phyloP scores from a whole-genome alignment of 805 yeast genomes.

The Ogataea methanolica region DNA sequence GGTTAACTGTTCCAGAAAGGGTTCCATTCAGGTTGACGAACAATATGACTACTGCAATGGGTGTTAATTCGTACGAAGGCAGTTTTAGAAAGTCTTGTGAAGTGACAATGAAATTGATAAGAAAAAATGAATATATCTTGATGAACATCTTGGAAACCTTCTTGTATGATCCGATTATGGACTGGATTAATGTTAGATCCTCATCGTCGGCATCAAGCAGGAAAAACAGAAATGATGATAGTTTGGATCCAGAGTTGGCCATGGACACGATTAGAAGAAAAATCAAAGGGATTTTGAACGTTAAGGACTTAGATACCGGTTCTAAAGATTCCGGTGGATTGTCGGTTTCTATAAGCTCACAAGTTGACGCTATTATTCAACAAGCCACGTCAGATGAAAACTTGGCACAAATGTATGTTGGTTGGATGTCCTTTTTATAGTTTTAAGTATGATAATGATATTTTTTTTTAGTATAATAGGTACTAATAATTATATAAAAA shows the following conservation, averaged over 20 bases:
- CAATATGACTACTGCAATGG: constrained; percentile 82
- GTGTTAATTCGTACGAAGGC: constrained; percentile 87
- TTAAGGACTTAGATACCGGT: constrained; percentile 44
- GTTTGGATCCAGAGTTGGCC: constrained; percentile 56
- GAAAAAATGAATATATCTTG: constrained; percentile 76
- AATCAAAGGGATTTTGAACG: constrained; percentile 75
- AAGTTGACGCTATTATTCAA: constrained; percentile 83
- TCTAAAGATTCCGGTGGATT: constrained; percentile 46
- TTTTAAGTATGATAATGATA: too few species aligned
- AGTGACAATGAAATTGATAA: constrained; percentile 65
- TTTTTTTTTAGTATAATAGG: too few species aligned
- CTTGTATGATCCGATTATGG: constrained; percentile 86
- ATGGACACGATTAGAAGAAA: constrained; percentile 70
- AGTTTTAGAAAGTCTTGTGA: constrained; percentile 82
- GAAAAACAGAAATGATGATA: constrained; percentile 20
- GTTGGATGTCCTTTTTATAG: constrained; percentile 80
- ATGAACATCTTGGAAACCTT: constrained; percentile 92
- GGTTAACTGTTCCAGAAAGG: constrained; percentile 75
- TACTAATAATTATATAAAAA: background rate
- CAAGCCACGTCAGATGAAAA: constrained; percentile 72
- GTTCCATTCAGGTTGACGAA: constrained; percentile 93
- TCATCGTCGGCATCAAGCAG: constrained; percentile 12
- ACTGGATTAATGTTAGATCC: constrained; percentile 42
- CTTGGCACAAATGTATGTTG: constrained; percentile 83
- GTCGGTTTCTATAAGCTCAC: constrained; percentile 87